Evolutionary conservation across 345 rosid species (phyloP).

Genomic region (Draba incana): DNA sequence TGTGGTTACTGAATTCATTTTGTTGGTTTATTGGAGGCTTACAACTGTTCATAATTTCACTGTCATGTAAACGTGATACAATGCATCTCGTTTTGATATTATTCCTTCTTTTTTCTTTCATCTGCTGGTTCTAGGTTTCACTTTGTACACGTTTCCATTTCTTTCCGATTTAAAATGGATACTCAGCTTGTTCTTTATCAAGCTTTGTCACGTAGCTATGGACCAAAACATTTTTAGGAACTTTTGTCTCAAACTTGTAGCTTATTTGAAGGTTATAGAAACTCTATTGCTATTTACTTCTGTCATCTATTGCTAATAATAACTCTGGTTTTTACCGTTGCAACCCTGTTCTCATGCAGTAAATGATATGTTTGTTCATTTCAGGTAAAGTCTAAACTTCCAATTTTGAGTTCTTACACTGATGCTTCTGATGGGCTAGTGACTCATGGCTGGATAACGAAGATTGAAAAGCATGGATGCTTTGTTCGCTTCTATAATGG

Average conservation of each 20-base stretch:
- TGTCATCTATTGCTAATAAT: too few species aligned
- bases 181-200: constrained; percentile 16
- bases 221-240: constrained; percentile 11
- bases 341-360: constrained; percentile 27
- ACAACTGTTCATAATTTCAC: neutral
- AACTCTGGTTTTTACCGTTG: constrained; percentile 21
- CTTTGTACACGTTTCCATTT: constrained; percentile 2
- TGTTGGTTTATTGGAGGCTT: constrained; percentile 27
- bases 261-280: constrained; percentile 8
- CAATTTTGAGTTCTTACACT: constrained; percentile 77
- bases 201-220: constrained; percentile 14
- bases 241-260: constrained; percentile 1
- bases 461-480: constrained; percentile 95
- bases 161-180: neutral
- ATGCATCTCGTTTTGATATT: constrained; percentile 6
- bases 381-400: constrained; percentile 91
- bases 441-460: constrained; percentile 97
- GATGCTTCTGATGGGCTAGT: constrained; percentile 82
- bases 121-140: constrained; percentile 18
- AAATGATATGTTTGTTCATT: constrained; percentile 34
- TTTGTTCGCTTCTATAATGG: constrained; percentile 94
- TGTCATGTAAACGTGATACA: constrained; percentile 8
- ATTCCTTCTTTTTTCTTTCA: constrained; percentile 1
- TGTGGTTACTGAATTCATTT: constrained; percentile 22
- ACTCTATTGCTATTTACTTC: constrained; percentile 9